Evolutionary conservation across 768 basidiomycete species (phyloP).

Genomic region (Piloderma croceum): DNA sequence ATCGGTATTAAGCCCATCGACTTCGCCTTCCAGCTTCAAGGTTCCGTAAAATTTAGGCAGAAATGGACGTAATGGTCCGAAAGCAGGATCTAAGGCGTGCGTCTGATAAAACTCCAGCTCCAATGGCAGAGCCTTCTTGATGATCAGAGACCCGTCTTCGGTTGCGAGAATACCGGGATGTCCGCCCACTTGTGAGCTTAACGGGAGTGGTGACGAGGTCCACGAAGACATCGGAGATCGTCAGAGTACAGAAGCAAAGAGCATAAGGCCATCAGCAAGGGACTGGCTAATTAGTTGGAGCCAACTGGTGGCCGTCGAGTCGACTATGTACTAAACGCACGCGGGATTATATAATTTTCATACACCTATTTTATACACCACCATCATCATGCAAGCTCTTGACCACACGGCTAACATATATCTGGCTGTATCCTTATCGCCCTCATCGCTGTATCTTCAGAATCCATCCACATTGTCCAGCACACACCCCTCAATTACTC

Average conservation of each 20-base stretch:
- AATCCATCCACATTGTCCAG: conserved; percentile 27
- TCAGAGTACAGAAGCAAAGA: too few relatives aligned
- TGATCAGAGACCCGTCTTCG: conserved; percentile 71
- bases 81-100: conserved; percentile 35
- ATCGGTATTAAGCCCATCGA: conserved; percentile 32
- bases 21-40: conserved; percentile 61
- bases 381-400: conserved; percentile 23
- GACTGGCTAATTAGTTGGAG: too few relatives aligned
- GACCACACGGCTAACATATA: conserved; percentile 37
- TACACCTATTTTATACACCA: not conserved
- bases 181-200: conserved; percentile 77
- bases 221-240: too few relatives aligned
- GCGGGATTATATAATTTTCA: conserved; percentile 2
- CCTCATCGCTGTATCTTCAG: conserved; percentile 27
- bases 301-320: not conserved
- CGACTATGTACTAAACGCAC: not conserved
- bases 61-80: conserved; percentile 48
- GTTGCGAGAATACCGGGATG: conserved; percentile 69
- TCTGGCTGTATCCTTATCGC: conserved; percentile 37
- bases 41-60: conserved; percentile 79
- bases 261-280: too few relatives aligned
- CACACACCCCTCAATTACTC: conserved; percentile 29
- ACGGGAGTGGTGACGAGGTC: too few relatives aligned
- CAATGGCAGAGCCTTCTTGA: conserved; percentile 63
- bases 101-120: conserved; percentile 72